Conservation (phyloP, 257 asterid species). For the Solanum dulcamara region DNA sequence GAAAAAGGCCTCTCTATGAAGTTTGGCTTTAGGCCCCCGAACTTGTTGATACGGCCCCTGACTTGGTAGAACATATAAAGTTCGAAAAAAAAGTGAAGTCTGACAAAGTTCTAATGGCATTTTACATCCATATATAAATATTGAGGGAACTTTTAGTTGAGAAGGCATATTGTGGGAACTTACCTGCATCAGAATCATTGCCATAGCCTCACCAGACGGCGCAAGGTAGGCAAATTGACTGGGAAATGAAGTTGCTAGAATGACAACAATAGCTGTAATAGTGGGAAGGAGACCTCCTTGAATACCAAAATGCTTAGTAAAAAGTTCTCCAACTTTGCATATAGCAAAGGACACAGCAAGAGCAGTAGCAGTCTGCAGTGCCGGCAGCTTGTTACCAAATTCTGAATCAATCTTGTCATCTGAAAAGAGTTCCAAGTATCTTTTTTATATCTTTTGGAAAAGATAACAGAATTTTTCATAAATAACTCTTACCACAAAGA, state of each 20-base stretch:
- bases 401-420: constrained; percentile 23
- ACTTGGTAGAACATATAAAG: background rate
- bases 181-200: constrained; percentile 86
- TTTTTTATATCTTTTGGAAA: background rate
- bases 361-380: constrained; percentile 61
- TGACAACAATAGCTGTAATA: constrained; percentile 64
- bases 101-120: background rate
- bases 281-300: constrained; percentile 86
- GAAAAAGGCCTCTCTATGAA: too few species aligned
- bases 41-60: too few species aligned
- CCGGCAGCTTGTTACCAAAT: constrained; percentile 53
- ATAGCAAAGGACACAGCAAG: constrained; percentile 67
- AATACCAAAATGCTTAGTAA: constrained; percentile 53
- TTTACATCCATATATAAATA: background rate
- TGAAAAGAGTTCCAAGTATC: constrained; percentile 3
- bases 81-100: background rate
- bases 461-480: background rate
- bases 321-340: constrained; percentile 43
- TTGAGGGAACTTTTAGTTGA: background rate
- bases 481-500: background rate
- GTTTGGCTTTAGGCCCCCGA: too few species aligned
- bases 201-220: constrained; percentile 94
- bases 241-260: constrained; percentile 69
- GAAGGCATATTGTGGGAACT: background rate
- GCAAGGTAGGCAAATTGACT: constrained; percentile 67